A percentile compares a stretch with the other conserved stretches of the same genome.
Evolutionary conservation across 345 rosid species (phyloP).

Genomic region (Camelina hispida): DNA sequence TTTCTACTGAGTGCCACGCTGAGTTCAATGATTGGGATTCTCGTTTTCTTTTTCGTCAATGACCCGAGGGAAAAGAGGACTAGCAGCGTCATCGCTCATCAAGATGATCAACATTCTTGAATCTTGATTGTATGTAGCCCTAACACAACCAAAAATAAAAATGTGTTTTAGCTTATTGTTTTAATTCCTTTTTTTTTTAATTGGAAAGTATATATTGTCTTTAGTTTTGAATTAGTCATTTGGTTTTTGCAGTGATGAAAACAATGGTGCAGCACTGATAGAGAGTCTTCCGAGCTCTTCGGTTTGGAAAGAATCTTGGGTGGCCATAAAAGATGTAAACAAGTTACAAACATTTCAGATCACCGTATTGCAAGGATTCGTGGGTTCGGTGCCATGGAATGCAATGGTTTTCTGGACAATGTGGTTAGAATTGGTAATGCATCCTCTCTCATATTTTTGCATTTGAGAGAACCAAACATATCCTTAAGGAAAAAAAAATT

Average conservation of each 20-base stretch:
- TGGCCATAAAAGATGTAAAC: constrained; percentile 67
- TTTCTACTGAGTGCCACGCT: constrained; percentile 81
- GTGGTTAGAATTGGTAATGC: constrained; percentile 49
- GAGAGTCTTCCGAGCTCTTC: background rate
- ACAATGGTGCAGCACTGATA: background rate
- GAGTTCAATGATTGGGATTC: constrained; percentile 66
- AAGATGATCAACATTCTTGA: background rate
- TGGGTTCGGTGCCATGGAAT: too few relatives aligned
- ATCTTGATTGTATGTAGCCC: constrained; percentile 1
- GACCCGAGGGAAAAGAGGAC: constrained; percentile 50
- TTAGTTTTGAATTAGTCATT: constrained; percentile 2
- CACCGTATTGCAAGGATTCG: constrained; percentile 79
- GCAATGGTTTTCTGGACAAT: constrained; percentile 88
- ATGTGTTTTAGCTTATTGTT: background rate
- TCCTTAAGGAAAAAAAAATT: too few relatives aligned
- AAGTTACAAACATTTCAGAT: constrained; percentile 79
- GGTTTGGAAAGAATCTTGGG: constrained; percentile 75
- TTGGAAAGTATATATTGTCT: too few relatives aligned
- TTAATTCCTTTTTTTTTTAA: too few relatives aligned
- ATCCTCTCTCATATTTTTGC: too few relatives aligned
- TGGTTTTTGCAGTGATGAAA: constrained; percentile 50
- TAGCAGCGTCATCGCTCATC: background rate
- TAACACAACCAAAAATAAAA: background rate
- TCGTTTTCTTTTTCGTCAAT: constrained; percentile 66
- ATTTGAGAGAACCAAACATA: too few relatives aligned